Percentiles rank a stretch among this genome's conserved stretches.
Evolutionary conservation across 139 green algal genomes (phyloP).

Genomic region (Chlorella vulgaris): DNA sequence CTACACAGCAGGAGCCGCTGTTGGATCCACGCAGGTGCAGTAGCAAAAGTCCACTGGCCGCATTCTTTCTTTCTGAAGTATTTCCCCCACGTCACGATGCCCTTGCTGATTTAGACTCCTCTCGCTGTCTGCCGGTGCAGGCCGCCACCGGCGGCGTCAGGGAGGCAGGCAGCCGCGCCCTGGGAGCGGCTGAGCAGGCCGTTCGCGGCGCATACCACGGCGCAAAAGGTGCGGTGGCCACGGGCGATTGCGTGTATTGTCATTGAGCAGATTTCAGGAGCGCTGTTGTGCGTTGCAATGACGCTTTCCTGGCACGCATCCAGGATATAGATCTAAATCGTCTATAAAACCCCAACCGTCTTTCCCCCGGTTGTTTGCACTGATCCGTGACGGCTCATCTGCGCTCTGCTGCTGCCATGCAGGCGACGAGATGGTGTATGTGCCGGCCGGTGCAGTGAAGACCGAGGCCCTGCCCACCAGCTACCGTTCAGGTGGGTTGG

Average conservation of each 20-base stretch:
- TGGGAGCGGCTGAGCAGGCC: slow-evolving; percentile 11
- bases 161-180: background rate
- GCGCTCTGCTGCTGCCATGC: background rate
- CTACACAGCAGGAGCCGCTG: slow-evolving; percentile 13
- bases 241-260: no score
- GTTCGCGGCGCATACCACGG: background rate
- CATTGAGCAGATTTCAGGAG: background rate
- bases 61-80: background rate
- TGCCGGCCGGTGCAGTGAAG: slow-evolving; percentile 1
- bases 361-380: background rate
- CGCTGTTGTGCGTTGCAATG: background rate
- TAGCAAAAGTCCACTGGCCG: background rate
- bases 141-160: background rate
- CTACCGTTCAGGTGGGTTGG: background rate
- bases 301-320: background rate
- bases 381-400: background rate
- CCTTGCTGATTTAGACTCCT: background rate
- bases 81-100: background rate
- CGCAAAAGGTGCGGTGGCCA: background rate
- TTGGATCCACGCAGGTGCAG: slow-evolving; percentile 4
- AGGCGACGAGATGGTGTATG: slow-evolving; percentile 23
- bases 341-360: background rate
- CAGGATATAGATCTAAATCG: background rate
- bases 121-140: background rate
- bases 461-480: slow-evolving; percentile 4